These are phyloP conservation scores for Ogataea neopini DNA, from an alignment of 805 yeast genomes.

Conservation along the genomic window DNA sequence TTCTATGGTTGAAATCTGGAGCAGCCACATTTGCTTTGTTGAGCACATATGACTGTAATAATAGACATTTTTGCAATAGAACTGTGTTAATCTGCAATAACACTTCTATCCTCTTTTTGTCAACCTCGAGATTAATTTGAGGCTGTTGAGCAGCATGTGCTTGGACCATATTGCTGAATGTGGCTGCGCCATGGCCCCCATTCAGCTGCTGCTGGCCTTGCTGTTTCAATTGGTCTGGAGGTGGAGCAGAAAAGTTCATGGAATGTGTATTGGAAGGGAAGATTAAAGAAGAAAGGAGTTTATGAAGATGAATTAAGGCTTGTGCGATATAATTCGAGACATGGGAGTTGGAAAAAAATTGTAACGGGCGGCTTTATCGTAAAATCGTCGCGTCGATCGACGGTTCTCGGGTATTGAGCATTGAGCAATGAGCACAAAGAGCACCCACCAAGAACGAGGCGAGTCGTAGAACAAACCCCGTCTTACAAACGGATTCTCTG, in stretches of 20 bases:
- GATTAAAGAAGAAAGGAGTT: not conserved
- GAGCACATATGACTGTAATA: constrained; percentile 30
- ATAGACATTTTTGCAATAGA: constrained; percentile 34
- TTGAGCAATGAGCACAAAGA: no score
- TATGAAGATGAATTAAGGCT: not conserved
- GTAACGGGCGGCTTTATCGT: not conserved
- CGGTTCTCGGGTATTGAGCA: no score
- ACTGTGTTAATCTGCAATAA: constrained; percentile 38
- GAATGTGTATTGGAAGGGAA: not conserved
- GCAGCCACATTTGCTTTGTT: constrained; percentile 23
- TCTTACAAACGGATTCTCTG: no score
- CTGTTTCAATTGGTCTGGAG: constrained; percentile 3
- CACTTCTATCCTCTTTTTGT: constrained; percentile 37
- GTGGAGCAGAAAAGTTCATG: constrained; percentile 6
- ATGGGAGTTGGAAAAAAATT: not conserved
- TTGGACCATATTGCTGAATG: constrained; percentile 26
- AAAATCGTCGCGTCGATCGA: constrained; percentile 4
- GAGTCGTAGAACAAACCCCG: no score
- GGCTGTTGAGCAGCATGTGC: constrained; percentile 33
- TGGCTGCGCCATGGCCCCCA: constrained; percentile 10
- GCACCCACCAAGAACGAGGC: no score
- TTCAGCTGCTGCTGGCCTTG: constrained; percentile 8
- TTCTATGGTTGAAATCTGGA: constrained; percentile 29
- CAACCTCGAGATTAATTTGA: constrained; percentile 30
- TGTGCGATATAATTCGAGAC: not conserved